Evolutionary conservation across 352 stramenopile genomes (phyloP), one percentile per base, ranked within the genome.

Genomic region (Phytophthora foliorum): DNA sequence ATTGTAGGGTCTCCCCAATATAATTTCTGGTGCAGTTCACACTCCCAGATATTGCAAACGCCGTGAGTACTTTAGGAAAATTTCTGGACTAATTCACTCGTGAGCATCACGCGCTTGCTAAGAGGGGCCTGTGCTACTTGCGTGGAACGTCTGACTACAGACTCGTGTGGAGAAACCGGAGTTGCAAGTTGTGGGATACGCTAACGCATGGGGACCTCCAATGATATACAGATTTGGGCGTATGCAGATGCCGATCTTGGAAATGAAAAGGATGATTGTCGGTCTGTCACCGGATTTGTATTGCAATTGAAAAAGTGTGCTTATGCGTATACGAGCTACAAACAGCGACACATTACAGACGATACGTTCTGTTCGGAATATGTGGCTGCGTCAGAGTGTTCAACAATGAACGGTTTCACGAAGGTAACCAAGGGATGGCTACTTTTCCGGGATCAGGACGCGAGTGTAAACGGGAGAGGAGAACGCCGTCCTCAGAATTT

Each of bases 211-310:
- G 54, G 0, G 38, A 52, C 54, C 54, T 22, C 19, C 7, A 24
- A 22, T 24, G 16, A 61, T 0, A 52, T 22, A 24, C 39, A 51
- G 38, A 60, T 60, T 27, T 51, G 16, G 25, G 38, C 13, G 17
- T 9, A 46, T 46, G 39, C 39, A 46, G 13, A 46, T 24, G 39
- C 39, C 14, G 39, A 46, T 46, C 39, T 46, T 8, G 14, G 39
- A 19, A 63, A 63, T 63, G 55, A 62, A 48, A 63, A 53, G 25
- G 41, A 63, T 48, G 21, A 63, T 54, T 19, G 55, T 5, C 41
- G 55, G 7, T 49, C 42, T 39, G 29, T 63, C 3, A 41, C 31
- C 38, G 44, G 56, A n/a, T 63, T 63, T 42, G 56, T 49, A 10
- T 6, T 63, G 31, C 56, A 56, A 49, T 22, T 63, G 31, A 44